phyloP scores from a whole-genome alignment of 1,284 basidiomycete genomes.

The Exobasidium cylindrosporum region DNA sequence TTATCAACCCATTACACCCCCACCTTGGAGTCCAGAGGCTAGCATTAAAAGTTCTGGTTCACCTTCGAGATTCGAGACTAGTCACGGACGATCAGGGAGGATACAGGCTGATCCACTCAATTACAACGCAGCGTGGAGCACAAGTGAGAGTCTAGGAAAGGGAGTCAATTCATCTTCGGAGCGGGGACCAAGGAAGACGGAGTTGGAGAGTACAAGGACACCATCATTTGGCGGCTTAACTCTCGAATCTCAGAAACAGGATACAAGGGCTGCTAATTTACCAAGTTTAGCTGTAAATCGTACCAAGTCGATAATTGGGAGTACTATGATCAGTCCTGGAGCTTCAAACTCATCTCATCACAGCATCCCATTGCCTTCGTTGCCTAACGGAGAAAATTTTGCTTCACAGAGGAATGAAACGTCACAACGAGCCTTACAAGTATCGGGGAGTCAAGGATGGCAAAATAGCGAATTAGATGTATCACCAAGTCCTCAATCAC shows the following conservation, averaged over 20 bases:
- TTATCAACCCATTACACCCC: neutral
- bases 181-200: too few species aligned
- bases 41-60: neutral
- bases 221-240: too few species aligned
- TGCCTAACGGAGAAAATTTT: neutral
- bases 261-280: too few species aligned
- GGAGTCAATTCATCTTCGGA: too few species aligned
- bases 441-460: too few species aligned
- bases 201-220: too few species aligned
- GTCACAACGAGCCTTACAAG: too few species aligned
- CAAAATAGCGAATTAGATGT: neutral
- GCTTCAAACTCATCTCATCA: neutral
- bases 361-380: neutral
- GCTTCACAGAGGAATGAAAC: too few species aligned
- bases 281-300: neutral
- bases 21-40: conserved; percentile 1
- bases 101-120: neutral
- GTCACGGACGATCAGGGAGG: too few species aligned
- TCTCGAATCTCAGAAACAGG: too few species aligned
- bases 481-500: neutral
- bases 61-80: neutral
- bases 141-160: neutral
- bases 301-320: conserved; percentile 1
- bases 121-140: neutral
- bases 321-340: neutral